Evolutionary conservation across 371 early-diverging fungal species (phyloP), one percentile per base, ranked within the genome.

Genomic region (Dichotomocladium elegans): DNA sequence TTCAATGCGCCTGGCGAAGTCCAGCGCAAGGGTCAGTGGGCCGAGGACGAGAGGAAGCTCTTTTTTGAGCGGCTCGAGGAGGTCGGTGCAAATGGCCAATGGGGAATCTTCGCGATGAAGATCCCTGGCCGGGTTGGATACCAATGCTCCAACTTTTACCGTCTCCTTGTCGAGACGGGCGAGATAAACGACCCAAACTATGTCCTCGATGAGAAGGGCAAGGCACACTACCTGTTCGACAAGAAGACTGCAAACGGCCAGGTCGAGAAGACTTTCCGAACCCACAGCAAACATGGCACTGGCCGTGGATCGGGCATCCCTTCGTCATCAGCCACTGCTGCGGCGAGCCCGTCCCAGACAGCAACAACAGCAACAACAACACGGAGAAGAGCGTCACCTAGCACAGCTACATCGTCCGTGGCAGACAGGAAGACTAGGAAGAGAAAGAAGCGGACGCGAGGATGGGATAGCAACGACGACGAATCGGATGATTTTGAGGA

Each of bases 1-100:
- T 95, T 95, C 68, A 95, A 95, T 62, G 95, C 94, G 1, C 96
- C 96, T 0, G 95, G 95, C 9, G 95, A 95, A 65, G 90, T 86
- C 47, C 96, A 95, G 61, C 80, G 89, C 21, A 92, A 89, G 54
- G 95, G 95, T 2, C 84, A 80, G 48, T 95, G 96, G 96, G 85
- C 88, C 15, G 68, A 70, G 31, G 90, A 90, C 27, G 96, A 95
- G 64, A 82, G 88, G 50, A 77, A 80, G 53, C 55, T 92, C 25
- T 95, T 95, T 63, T 86, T 90, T 58, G 68, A 83, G 25, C 82
- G 95, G 25, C 62, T 95, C 44, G 68, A 68, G 21, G 94, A 94
- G 63, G 79, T 90, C 4, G 96, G 96, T 8, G 91, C 94, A 19
- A 90, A 92, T 57, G 95, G 95, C 7, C 94, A 95, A 66, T 95